Base-by-base conservation (phyloP, 805 yeast genomes). In the Suhomyces xylopsoci region DNA sequence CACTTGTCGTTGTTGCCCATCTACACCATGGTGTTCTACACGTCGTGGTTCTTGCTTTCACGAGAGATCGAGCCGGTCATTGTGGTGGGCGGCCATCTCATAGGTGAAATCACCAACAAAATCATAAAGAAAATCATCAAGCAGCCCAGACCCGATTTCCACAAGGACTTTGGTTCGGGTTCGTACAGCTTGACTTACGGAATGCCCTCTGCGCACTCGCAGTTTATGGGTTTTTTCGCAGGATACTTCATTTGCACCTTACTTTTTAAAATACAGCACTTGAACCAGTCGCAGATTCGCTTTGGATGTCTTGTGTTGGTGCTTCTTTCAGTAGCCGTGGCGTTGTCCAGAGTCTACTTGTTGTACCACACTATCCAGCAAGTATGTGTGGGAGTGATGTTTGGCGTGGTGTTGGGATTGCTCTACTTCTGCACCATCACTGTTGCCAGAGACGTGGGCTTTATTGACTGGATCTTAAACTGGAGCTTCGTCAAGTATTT, bases 171-270 rank as follows among this genome's bases (percentile, higher is more conserved):
- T 50, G 80, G 79, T n/a, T 64, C 73, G 45, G 82, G 60, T 24
- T 77, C 73, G 24, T 64, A 64, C 44, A 68, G 82, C 53, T 77
- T 87, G 56, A 84, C 87, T 0, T 91, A 86, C 66, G 99, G 99
- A 0, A 93, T 93, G 97, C 99, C 99, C 0, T 84, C 92, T 50
- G 97, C 99, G 1, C 99, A 93, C 69, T 84, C 97, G 0, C 99
- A 93, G 70, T 94, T 92, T 68, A 88, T 93, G 91, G 96, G 96
- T 2, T 94, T 84, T 65, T 84, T 87, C 57, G 79, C 82, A n/a
- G 73, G 79, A 7, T 88, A 84, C 63, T 71, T 78, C 55, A 59
- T 76, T 2, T 74, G 87, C 53, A 79, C 52, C 51, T 68, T 67
- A 58, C 66, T 57, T 70, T 78, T 63, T 71, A 82, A 82, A 67